Evolutionary conservation across 148 eudicot genomes (phyloP).

Genomic region (Vaccinium vitisidaea): DNA sequence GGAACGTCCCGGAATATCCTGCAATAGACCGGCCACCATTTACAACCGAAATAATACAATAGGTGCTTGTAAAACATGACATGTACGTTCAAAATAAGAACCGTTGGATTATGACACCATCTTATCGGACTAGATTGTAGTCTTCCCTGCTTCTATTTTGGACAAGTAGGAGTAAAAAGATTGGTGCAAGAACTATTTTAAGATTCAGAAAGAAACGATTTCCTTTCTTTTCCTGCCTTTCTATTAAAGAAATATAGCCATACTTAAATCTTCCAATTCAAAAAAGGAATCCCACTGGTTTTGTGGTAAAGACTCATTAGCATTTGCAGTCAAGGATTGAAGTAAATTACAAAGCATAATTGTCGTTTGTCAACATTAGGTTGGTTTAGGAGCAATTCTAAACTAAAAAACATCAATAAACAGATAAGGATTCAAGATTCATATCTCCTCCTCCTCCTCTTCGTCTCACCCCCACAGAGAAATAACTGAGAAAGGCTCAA

Average conservation of each 20-base stretch:
- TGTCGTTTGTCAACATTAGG: background rate
- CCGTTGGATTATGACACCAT: background rate
- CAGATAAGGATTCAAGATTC: background rate
- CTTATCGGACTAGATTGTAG: background rate
- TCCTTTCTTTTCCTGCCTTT: background rate
- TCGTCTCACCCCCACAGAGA: background rate
- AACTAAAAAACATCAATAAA: background rate
- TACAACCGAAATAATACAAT: slow-evolving; percentile 7
- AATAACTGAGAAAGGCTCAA: background rate
- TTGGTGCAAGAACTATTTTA: background rate
- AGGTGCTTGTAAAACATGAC: background rate
- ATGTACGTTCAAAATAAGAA: background rate
- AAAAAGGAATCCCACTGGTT: background rate
- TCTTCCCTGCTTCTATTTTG: background rate
- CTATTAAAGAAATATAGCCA: background rate
- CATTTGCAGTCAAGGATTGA: background rate
- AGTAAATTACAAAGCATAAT: background rate
- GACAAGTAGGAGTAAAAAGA: background rate
- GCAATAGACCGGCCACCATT: slow-evolving; percentile 21
- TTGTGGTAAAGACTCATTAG: background rate
- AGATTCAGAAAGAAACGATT: background rate
- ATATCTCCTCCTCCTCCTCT: background rate
- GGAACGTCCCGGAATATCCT: slow-evolving; percentile 97
- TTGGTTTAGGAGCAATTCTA: background rate
- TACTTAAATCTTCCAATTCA: background rate